These are phyloP conservation scores for Nakazawaea populi DNA, from an alignment of 805 yeast genomes.

Conservation along the genomic window DNA sequence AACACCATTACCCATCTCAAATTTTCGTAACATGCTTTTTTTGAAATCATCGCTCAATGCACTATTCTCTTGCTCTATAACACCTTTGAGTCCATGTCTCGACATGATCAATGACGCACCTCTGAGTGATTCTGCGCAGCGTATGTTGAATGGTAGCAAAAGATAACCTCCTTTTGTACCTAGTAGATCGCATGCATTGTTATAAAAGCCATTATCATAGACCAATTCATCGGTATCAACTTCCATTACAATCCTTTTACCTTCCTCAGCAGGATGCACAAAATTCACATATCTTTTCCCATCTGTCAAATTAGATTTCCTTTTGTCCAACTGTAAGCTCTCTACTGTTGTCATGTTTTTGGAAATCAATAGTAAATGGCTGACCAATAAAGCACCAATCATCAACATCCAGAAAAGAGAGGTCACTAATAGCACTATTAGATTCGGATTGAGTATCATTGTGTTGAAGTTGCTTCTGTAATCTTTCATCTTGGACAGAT, in stretches of 20 bases:
- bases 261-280: constrained; percentile 22
- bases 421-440: constrained; percentile 40
- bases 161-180: constrained; percentile 6
- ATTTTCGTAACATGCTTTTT: constrained; percentile 15
- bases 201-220: constrained; percentile 30
- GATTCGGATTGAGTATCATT: constrained; percentile 36
- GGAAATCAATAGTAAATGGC: constrained; percentile 39
- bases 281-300: constrained; percentile 40
- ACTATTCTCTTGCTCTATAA: constrained; percentile 23
- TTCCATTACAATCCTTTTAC: constrained; percentile 31
- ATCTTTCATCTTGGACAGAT: constrained; percentile 21
- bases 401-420: constrained; percentile 41
- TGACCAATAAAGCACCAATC: constrained; percentile 32
- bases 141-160: constrained; percentile 19
- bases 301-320: constrained; percentile 13
- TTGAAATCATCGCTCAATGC: constrained; percentile 19
- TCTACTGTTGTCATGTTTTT: constrained; percentile 57
- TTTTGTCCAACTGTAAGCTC: constrained; percentile 34
- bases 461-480: constrained; percentile 18
- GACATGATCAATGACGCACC: neutral
- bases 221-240: constrained; percentile 26
- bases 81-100: constrained; percentile 10
- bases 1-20: constrained; percentile 20
- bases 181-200: constrained; percentile 31
- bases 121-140: constrained; percentile 14